Percentiles rank a stretch among this genome's conserved stretches.
phyloP scores from a whole-genome alignment of 805 yeast genomes.

The Maudiozyma bulderi region DNA sequence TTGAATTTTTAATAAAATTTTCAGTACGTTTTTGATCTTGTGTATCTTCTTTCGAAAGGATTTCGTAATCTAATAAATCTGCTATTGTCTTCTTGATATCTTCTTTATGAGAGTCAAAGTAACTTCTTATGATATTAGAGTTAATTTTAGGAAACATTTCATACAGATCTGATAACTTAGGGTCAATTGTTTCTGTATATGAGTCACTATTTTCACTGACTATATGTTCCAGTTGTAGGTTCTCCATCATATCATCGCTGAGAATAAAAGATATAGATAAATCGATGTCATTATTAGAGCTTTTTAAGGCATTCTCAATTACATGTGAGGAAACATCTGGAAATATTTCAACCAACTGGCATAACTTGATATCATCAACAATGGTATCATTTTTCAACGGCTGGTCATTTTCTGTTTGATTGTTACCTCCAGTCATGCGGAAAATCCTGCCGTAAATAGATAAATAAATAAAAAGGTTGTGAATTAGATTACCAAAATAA shows the following conservation, averaged over 20 bases:
- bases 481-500: no score
- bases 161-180: not conserved
- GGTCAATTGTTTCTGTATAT: not conserved
- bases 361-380: not conserved
- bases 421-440: not conserved
- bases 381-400: not conserved
- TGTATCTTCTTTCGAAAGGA: constrained; percentile 9
- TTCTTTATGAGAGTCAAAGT: constrained; percentile 24
- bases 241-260: constrained; percentile 7
- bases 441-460: no score
- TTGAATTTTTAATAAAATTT: constrained; percentile 1
- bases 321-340: constrained; percentile 10
- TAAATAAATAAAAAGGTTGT: no score
- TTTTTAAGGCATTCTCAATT: constrained; percentile 11
- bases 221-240: no score
- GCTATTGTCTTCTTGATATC: constrained; percentile 23
- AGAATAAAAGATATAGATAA: constrained; percentile 19
- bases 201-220: not conserved
- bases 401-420: not conserved
- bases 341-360: constrained; percentile 13
- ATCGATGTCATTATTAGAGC: constrained; percentile 15
- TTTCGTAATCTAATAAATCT: constrained; percentile 13
- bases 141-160: constrained; percentile 39
- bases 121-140: constrained; percentile 21
- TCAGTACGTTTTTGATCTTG: constrained; percentile 10